Evolutionary conservation across 2,329 filamentous ascomycete genomes (phyloP).

Genomic region (Sporothrix phasma): DNA sequence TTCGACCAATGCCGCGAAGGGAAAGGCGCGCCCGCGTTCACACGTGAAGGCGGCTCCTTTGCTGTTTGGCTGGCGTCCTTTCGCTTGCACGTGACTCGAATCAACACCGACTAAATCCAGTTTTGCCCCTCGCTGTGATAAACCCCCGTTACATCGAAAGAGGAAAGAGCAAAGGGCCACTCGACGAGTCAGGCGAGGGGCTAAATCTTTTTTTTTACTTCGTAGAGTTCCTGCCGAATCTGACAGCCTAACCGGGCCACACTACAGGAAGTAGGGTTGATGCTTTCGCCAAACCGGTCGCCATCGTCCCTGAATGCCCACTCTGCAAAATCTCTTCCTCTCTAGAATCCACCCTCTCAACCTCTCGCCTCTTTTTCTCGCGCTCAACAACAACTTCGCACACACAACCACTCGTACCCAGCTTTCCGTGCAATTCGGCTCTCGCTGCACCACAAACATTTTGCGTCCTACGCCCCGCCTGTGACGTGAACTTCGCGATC

Average conservation of each 20-base stretch:
- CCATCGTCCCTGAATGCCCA: constrained; percentile 1
- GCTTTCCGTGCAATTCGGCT: constrained; percentile 5
- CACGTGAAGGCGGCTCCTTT: background rate
- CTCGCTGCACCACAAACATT: background rate
- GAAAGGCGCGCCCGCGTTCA: background rate
- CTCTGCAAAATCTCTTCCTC: constrained; percentile 5
- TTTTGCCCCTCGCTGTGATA: background rate
- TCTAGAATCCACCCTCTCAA: background rate
- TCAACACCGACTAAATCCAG: background rate
- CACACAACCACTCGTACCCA: background rate
- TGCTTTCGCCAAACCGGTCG: background rate
- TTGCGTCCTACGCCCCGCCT: background rate
- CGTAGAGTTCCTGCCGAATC: constrained; percentile 4
- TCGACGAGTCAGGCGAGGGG: background rate
- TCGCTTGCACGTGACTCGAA: background rate
- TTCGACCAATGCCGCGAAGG: background rate
- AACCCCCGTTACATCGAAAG: background rate
- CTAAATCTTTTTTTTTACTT: background rate
- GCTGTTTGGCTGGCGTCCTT: background rate
- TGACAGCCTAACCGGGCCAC: constrained; percentile 6
- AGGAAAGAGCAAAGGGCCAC: background rate
- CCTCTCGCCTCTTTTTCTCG: background rate
- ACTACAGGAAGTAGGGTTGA: background rate
- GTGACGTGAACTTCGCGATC: constrained; percentile 9
- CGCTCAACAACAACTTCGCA: constrained; percentile 1